Base-by-base conservation (phyloP, 2,329 filamentous ascomycete genomes). In the Exophiala viscosa region DNA sequence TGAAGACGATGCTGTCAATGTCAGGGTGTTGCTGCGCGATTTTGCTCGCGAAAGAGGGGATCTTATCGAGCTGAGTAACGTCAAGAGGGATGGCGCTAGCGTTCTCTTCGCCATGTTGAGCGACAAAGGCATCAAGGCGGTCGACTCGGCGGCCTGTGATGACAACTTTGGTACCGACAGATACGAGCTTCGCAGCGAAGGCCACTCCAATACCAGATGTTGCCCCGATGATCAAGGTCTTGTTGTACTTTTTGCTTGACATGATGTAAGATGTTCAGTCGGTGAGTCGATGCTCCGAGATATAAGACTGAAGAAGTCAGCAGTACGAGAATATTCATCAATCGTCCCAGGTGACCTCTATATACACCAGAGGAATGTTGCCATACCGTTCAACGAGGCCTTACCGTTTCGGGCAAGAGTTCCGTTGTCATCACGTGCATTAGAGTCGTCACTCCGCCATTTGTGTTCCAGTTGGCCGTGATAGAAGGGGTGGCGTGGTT, bases 1-100 rank as follows among this genome's bases (percentile, higher is more conserved):
- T 84, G 45, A 84, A 67, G 49, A 85, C 65, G 20, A 85, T 63
- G 58, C 74, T 76, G 66, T 83, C 80, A 23, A 84, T 73, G 23
- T 74, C 67, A 0, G 80, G 77, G 61, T 79, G 71, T 1, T 62
- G 58, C 11, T 64, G 54, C 6, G 68, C 65, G 31, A 75, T 58
- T 11, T 64, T 67, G 3, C 57, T 58, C 7, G 67, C 72, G 64
- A 78, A 81, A 1, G 60, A 51, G 0, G 70, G 68, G 10, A 80
- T 74, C 3, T 67, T 62, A 0, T 65, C 62, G 0, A 76, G 60
- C 23, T 80, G 65, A 7, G 67, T 68, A 38, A 81, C 73, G 59
- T 83, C 79, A 48, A 78, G 76, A 9, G 59, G 62, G 1, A 75
- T 60, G 2, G 65, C 66, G 23, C 65, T 69, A 18, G 74, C 70